A percentile compares a stretch with the other conserved stretches of the same genome.
phyloP scores from a whole-genome alignment of 768 basidiomycete genomes.

The Suillus alpinus region DNA sequence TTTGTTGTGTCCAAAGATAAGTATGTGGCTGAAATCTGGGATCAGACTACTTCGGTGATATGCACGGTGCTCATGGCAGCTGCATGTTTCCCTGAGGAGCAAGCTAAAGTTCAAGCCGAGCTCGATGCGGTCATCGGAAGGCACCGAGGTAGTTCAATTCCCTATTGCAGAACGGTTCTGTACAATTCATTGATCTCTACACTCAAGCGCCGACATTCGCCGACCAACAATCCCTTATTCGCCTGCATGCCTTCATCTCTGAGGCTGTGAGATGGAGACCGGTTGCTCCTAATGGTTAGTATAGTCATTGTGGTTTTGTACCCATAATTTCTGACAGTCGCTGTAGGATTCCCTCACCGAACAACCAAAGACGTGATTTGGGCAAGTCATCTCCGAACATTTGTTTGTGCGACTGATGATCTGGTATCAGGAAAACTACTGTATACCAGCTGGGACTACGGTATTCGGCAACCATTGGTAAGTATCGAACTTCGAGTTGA shows the following conservation, averaged over 20 bases:
- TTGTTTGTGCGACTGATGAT: not conserved
- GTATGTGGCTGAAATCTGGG: not conserved
- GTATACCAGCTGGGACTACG: slow-evolving; percentile 3
- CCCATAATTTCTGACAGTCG: not conserved
- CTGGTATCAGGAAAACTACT: slow-evolving; percentile 17
- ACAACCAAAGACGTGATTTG: not conserved
- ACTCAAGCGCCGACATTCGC: not conserved
- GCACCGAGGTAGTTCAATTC: not conserved
- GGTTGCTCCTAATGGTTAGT: not conserved
- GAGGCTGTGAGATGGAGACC: not conserved
- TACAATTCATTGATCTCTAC: not conserved
- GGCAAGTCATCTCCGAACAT: not conserved
- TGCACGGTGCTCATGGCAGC: not conserved
- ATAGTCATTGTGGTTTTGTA: not conserved
- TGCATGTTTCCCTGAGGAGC: not conserved
- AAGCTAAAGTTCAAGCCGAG: not conserved
- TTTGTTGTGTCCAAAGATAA: not conserved
- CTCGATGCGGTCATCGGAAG: not conserved
- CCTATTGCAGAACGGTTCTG: not conserved
- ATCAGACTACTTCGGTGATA: not conserved
- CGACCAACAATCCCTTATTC: not conserved
- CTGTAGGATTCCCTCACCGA: not conserved
- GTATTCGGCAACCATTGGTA: slow-evolving; percentile 21
- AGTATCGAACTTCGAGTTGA: not conserved
- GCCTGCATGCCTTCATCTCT: not conserved